Conservation (phyloP, 768 basidiomycete species). For the Daedaleopsis nitida region DNA sequence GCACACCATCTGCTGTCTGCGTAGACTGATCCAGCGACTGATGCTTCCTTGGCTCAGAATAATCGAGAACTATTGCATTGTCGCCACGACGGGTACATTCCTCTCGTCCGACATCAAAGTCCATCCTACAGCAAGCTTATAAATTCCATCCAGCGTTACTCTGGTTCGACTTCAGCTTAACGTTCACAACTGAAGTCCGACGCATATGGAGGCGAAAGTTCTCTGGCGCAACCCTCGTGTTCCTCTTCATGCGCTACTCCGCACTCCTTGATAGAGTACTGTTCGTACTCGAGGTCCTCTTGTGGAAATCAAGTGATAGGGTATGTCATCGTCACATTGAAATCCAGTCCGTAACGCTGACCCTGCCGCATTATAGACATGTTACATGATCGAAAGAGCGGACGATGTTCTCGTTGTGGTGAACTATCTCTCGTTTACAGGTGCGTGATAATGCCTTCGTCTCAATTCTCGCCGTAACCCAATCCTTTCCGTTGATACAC, state of each 20-base stretch:
- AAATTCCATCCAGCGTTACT: not conserved
- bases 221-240: slow-evolving; percentile 8
- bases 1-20: too few relatives aligned
- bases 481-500: not conserved
- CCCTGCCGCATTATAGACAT: not conserved
- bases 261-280: slow-evolving; percentile 12
- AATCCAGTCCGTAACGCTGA: not conserved
- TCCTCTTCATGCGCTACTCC: slow-evolving; percentile 6
- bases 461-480: not conserved
- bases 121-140: not conserved
- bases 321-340: not conserved
- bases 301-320: slow-evolving; percentile 4
- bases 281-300: slow-evolving; percentile 8
- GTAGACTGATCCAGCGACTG: too few relatives aligned
- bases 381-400: slow-evolving; percentile 8
- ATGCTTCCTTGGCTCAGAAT: not conserved
- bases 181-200: slow-evolving; percentile 7
- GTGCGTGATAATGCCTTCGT: not conserved
- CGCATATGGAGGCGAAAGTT: slow-evolving; percentile 11
- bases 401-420: slow-evolving; percentile 14
- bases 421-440: slow-evolving; percentile 4
- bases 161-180: slow-evolving; percentile 9
- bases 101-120: too few relatives aligned
- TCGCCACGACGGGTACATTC: slow-evolving; percentile 2
- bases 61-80: slow-evolving; percentile 5